These are phyloP conservation scores for Fennellomyces sp. DNA, from an alignment of 371 early-diverging fungal species.

Conservation along the genomic window DNA sequence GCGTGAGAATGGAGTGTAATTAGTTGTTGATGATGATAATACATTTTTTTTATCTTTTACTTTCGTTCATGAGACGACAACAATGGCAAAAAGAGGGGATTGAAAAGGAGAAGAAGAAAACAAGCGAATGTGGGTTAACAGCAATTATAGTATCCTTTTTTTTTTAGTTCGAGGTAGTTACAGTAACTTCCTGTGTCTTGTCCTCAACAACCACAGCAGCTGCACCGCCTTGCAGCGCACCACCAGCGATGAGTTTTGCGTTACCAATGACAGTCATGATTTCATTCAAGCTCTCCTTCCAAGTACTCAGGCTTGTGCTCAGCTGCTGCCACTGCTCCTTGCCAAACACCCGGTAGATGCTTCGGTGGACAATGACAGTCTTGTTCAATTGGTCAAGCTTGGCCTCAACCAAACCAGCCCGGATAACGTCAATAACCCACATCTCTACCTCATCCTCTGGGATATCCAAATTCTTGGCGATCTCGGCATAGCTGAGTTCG, in stretches of 20 bases:
- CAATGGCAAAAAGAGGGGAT: neutral
- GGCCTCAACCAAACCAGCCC: conserved; percentile 92
- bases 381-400: conserved; percentile 91
- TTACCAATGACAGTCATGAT: conserved; percentile 83
- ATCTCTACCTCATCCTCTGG: conserved; percentile 85
- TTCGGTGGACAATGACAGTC: conserved; percentile 75
- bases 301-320: conserved; percentile 68
- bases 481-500: conserved; percentile 72
- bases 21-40: conserved; percentile 2
- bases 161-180: conserved; percentile 11
- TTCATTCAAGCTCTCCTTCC: conserved; percentile 81
- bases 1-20: neutral
- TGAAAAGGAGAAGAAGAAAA: neutral
- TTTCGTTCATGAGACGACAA: neutral
- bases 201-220: conserved; percentile 42
- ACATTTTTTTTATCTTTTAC: neutral
- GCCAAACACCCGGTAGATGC: conserved; percentile 86
- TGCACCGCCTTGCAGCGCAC: conserved; percentile 43
- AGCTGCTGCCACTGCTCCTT: conserved; percentile 82
- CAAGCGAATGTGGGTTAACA: neutral
- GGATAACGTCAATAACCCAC: conserved; percentile 93
- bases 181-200: conserved; percentile 23
- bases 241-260: conserved; percentile 74
- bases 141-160: neutral
- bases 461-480: conserved; percentile 78